Percentiles rank a stretch among this genome's conserved stretches.
Conservation (phyloP, 2,329 filamentous ascomycete species). For the Fusarium domesticum region DNA sequence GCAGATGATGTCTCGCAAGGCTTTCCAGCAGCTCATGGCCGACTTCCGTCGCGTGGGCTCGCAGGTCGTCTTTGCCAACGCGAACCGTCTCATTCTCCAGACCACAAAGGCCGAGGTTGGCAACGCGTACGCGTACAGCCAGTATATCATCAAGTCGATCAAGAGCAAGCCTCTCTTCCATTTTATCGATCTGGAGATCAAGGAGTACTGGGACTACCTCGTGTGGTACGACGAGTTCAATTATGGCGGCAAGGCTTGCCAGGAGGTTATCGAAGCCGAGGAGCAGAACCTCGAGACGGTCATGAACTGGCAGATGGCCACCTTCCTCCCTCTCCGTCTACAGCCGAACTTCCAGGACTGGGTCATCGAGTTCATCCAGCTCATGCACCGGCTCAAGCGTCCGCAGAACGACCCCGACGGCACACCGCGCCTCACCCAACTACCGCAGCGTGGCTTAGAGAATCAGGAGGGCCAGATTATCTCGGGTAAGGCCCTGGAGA, state of each 20-base stretch:
- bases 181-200: slow-evolving; percentile 95
- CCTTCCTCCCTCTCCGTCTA: slow-evolving; percentile 76
- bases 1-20: slow-evolving; percentile 97
- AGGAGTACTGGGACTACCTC: slow-evolving; percentile 98
- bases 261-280: slow-evolving; percentile 69
- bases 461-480: slow-evolving; percentile 62
- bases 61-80: slow-evolving; percentile 90
- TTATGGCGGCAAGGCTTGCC: slow-evolving; percentile 91
- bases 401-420: slow-evolving; percentile 51
- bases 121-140: slow-evolving; percentile 93
- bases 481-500: slow-evolving; percentile 79
- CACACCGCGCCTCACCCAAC: slow-evolving; percentile 56
- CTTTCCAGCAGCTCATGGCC: slow-evolving; percentile 93
- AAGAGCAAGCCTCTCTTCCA: slow-evolving; percentile 93
- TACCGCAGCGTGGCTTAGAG: slow-evolving; percentile 56
- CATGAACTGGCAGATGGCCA: slow-evolving; percentile 97
- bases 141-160: slow-evolving; percentile 98
- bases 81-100: slow-evolving; percentile 85
- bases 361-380: slow-evolving; percentile 89
- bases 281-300: slow-evolving; percentile 82
- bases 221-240: slow-evolving; percentile 99
- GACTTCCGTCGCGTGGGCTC: slow-evolving; percentile 95
- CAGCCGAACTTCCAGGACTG: slow-evolving; percentile 87
- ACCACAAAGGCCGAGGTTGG: slow-evolving; percentile 96
- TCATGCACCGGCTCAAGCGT: slow-evolving; percentile 86